phyloP scores from a whole-genome alignment of 768 basidiomycete species.

The Phaeotremella skinneri region DNA sequence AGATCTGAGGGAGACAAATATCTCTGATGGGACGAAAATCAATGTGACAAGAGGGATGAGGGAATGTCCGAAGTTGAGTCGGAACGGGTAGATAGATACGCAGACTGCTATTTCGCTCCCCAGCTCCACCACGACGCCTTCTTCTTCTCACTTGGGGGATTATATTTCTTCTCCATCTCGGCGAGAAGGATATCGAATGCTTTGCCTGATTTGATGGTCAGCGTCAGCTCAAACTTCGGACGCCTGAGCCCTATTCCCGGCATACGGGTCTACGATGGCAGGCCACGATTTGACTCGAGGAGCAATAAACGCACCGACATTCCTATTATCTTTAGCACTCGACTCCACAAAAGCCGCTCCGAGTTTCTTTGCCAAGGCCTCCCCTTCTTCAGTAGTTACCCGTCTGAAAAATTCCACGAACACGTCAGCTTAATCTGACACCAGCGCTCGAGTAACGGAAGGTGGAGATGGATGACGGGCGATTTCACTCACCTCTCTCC shows the following conservation, averaged over 20 bases:
- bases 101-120: slow-evolving; percentile 29
- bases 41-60: too few species aligned
- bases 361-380: slow-evolving; percentile 68
- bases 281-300: slow-evolving; percentile 65
- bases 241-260: slow-evolving; percentile 51
- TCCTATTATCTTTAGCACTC: slow-evolving; percentile 79
- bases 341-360: slow-evolving; percentile 82
- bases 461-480: neutral
- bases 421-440: slow-evolving; percentile 8
- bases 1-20: too few species aligned
- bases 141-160: slow-evolving; percentile 51
- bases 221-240: neutral
- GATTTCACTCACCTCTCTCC: slow-evolving; percentile 62
- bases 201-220: slow-evolving; percentile 28
- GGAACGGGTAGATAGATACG: too few species aligned
- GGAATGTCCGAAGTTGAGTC: too few species aligned
- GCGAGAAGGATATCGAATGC: slow-evolving; percentile 49
- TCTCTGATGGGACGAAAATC: too few species aligned
- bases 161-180: slow-evolving; percentile 51
- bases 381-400: slow-evolving; percentile 70
- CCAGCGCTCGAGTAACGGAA: slow-evolving; percentile 4
- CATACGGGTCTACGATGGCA: slow-evolving; percentile 69
- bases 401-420: slow-evolving; percentile 57
- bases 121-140: slow-evolving; percentile 45
- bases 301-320: slow-evolving; percentile 70